Conservation (phyloP, 2,329 filamentous ascomycete species). For the Cercospora sp. region DNA sequence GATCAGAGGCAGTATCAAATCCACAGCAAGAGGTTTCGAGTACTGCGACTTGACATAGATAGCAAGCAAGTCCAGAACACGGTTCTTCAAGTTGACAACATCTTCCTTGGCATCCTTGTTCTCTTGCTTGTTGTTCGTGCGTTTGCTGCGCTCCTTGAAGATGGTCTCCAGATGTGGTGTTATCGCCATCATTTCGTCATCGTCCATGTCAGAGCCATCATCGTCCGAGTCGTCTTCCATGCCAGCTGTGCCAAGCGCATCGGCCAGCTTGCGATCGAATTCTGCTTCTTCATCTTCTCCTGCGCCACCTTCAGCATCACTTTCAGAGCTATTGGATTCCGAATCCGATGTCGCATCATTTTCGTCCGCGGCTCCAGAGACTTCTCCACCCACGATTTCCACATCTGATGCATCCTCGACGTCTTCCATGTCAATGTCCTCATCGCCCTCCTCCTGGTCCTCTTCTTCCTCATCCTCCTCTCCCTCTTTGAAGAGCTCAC, state of each 20-base stretch:
- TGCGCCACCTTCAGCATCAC: constrained; percentile 29
- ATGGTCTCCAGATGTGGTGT: constrained; percentile 82
- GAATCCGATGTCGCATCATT: constrained; percentile 27
- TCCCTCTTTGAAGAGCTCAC: constrained; percentile 75
- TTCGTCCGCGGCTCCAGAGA: constrained; percentile 14
- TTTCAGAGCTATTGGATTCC: constrained; percentile 35
- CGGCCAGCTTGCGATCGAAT: constrained; percentile 75
- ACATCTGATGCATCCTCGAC: constrained; percentile 41
- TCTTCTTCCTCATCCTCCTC: constrained; percentile 29
- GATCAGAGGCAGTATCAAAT: constrained; percentile 74
- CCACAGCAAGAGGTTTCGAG: constrained; percentile 65
- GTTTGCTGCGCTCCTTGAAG: constrained; percentile 72
- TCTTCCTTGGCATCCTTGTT: constrained; percentile 84
- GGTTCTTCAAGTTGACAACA: constrained; percentile 92
- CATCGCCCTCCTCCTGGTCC: constrained; percentile 28
- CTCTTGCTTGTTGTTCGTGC: constrained; percentile 72
- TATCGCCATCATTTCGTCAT: constrained; percentile 90
- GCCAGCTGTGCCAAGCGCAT: constrained; percentile 71
- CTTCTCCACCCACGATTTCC: constrained; percentile 38
- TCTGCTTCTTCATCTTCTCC: constrained; percentile 53
- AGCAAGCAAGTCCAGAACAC: constrained; percentile 82
- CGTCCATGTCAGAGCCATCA: constrained; percentile 78
- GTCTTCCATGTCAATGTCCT: constrained; percentile 42
- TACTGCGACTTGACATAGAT: constrained; percentile 82
- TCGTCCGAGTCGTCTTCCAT: constrained; percentile 61